Conservation (phyloP, 495 filamentous ascomycete species). For the Xanthoparmelia taractica region DNA sequence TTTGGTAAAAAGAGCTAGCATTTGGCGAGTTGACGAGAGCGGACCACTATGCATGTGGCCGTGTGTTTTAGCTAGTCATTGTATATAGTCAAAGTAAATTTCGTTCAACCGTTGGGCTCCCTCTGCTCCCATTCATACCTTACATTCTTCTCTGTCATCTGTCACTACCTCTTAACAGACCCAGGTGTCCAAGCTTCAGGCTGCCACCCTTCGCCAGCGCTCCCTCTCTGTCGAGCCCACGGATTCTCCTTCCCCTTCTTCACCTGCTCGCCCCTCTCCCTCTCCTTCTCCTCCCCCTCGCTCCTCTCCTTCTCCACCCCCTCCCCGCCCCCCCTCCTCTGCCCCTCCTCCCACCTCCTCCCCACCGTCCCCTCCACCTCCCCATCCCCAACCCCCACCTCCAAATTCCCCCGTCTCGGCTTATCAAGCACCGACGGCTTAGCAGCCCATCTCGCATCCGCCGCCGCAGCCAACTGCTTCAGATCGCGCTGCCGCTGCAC, state of each 20-base stretch:
- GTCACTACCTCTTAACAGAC: not conserved
- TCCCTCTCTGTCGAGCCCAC: constrained; percentile 43
- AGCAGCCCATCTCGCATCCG: constrained; percentile 79
- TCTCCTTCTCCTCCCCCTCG: constrained; percentile 20
- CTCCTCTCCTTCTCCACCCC: constrained; percentile 25
- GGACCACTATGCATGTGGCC: constrained; percentile 2
- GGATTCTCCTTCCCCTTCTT: constrained; percentile 37
- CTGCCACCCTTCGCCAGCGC: constrained; percentile 67
- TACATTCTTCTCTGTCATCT: not conserved
- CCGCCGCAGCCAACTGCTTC: constrained; percentile 64
- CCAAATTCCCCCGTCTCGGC: constrained; percentile 34
- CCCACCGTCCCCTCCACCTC: constrained; percentile 27
- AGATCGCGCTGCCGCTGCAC: constrained; percentile 57
- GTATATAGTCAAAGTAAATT: constrained; percentile 9
- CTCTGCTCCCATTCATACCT: not conserved
- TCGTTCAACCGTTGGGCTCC: not conserved
- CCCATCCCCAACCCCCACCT: constrained; percentile 27
- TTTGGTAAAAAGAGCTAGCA: constrained; percentile 2
- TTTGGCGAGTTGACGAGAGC: constrained; percentile 9
- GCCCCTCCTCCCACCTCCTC: constrained; percentile 22
- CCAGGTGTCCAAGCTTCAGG: constrained; percentile 63
- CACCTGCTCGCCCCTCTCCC: constrained; percentile 19
- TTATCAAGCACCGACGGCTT: constrained; percentile 59
- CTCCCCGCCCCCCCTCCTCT: constrained; percentile 13
- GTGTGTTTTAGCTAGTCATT: constrained; percentile 1